Evolutionary conservation across 1,284 basidiomycete species (phyloP), one percentile per base, ranked within the genome.

Genomic region (Phylloboletellus chloephorus): DNA sequence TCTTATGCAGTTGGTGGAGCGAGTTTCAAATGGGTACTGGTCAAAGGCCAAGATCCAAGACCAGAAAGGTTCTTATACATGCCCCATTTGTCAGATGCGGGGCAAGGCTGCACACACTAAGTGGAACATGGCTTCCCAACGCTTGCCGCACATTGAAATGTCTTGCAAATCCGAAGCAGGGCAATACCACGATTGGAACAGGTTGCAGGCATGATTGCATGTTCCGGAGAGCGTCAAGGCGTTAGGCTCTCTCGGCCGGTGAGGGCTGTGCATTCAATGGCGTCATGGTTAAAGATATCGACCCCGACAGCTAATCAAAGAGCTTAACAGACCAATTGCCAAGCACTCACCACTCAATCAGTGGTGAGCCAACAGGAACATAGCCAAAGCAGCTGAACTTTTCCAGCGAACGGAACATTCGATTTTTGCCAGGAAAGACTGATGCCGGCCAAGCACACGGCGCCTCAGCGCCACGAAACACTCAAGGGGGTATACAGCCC

Each of bases 91-190:
- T 57, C 43, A 42, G 46, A 41, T 44, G 52, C 53, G 53, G 57
- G 54, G 42, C 48, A 36, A 54, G 40, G 39, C 43, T 31, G 47
- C 35, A 56, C 15, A 56, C 12, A 38, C 7, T 37, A 44, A 52
- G 43, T 39, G 55, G 40, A 58, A 56, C 55, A 60, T 58, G 57
- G 54, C 58, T 9, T 39, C 37, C 53, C 58, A 54, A 57, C 32
- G 53, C 56, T 52, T 60, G 55, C 55, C 57, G 45, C 56, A 45
- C 52, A n/a, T 44, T 42, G 39, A 47, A 47, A 43, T 59, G 55
- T 42, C 58, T 44, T 59, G 58, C 56, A 61, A 58, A 61, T 58
- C 53, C 56, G 56, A 46, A 58, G 59, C 51, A 60, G 53, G 55
- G 57, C 46, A 58, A 37, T 39, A 59, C 51, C 48, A 58, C 46